Conservation (phyloP, 371 early-diverging fungal genomes). For the Caulochytrium protostelioides region DNA sequence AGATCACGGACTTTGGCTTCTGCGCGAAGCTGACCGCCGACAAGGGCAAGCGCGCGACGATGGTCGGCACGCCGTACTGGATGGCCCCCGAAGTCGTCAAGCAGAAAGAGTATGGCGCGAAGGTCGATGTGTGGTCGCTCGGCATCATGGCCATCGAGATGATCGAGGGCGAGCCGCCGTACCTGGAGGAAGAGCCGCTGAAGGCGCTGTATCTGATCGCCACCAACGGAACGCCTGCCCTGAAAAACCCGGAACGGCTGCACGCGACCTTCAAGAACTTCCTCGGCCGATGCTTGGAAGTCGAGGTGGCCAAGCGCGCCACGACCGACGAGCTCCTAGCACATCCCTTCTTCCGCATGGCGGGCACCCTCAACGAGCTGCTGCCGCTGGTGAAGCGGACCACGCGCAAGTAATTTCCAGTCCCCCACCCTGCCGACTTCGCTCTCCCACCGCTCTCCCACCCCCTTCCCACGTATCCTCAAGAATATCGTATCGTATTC, state of each 20-base stretch:
- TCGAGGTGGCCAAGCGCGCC: conserved; percentile 72
- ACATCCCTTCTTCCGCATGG: too few species aligned
- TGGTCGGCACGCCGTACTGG: conserved; percentile 86
- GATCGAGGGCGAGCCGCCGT: conserved; percentile 83
- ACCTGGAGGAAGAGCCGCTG: conserved; percentile 68
- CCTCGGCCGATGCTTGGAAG: conserved; percentile 66
- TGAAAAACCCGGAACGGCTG: conserved; percentile 64
- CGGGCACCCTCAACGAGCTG: too few species aligned
- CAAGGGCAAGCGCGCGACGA: conserved; percentile 58
- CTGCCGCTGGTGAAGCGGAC: too few species aligned
- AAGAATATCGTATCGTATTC: too few species aligned
- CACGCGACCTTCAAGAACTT: conserved; percentile 66
- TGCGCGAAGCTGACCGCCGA: conserved; percentile 65
- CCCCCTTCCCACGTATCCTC: too few species aligned
- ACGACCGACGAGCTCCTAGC: conserved; percentile 60
- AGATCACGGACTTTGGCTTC: conserved; percentile 86
- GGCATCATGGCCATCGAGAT: conserved; percentile 90
- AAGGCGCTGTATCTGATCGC: conserved; percentile 76
- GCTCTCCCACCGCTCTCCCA: too few species aligned
- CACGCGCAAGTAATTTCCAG: too few species aligned
- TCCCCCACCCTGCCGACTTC: too few species aligned
- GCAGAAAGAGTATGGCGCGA: conserved; percentile 48
- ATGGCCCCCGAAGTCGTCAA: conserved; percentile 28
- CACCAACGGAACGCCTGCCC: conserved; percentile 80
- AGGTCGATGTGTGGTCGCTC: conserved; percentile 82